phyloP scores from a whole-genome alignment of 169 alveolate genomes.

The Babesia divergens region DNA sequence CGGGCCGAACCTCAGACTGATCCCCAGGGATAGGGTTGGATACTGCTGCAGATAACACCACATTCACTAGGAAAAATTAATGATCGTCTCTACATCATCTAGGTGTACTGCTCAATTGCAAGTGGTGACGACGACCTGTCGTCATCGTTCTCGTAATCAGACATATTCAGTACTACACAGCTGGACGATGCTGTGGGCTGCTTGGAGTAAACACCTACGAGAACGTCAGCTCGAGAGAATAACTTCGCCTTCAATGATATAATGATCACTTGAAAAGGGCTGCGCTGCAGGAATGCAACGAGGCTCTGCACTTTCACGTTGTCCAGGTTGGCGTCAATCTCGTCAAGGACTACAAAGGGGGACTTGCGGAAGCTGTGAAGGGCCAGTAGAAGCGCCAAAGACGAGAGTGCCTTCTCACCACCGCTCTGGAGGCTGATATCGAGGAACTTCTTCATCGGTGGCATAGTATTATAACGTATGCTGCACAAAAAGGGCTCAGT shows the following conservation, averaged over 20 bases:
- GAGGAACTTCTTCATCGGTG: slow-evolving; percentile 74
- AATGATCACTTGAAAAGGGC: slow-evolving; percentile 79
- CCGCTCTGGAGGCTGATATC: slow-evolving; percentile 80
- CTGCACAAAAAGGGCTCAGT: slow-evolving; percentile 72
- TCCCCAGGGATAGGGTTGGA: slow-evolving; percentile 91
- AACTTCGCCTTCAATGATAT: slow-evolving; percentile 84
- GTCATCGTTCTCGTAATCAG: slow-evolving; percentile 33
- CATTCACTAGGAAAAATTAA: neutral
- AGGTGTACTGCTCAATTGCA: neutral
- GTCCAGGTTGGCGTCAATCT: slow-evolving; percentile 92
- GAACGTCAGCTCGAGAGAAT: slow-evolving; percentile 79
- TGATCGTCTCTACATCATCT: neutral
- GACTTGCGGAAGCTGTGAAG: slow-evolving; percentile 85
- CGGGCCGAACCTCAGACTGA: slow-evolving; percentile 86
- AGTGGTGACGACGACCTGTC: neutral
- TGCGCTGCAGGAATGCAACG: slow-evolving; percentile 70
- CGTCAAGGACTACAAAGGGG: slow-evolving; percentile 90
- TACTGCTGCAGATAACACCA: neutral
- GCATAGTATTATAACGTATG: slow-evolving; percentile 73
- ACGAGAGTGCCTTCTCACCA: slow-evolving; percentile 96
- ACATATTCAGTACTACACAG: slow-evolving; percentile 72
- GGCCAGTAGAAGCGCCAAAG: slow-evolving; percentile 87
- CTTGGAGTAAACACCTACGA: slow-evolving; percentile 80
- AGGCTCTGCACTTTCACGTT: slow-evolving; percentile 79
- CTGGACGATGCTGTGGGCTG: slow-evolving; percentile 69